Conservation (phyloP, 192 early-diverging fungal species). For the Phlyctochytrium bullatum region DNA sequence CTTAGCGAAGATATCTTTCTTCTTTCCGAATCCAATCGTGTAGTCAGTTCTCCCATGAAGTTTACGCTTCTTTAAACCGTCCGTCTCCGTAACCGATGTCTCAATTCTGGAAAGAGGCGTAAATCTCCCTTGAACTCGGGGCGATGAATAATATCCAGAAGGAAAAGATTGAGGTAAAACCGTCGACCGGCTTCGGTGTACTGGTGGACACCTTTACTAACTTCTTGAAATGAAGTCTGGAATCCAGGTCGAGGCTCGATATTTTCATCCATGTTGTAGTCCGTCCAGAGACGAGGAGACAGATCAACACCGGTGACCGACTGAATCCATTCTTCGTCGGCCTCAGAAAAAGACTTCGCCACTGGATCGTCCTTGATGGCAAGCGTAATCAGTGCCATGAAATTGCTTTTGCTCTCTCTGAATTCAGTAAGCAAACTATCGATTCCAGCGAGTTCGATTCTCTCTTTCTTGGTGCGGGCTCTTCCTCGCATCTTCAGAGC, state of each 20-base stretch:
- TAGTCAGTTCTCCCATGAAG: conserved; percentile 22
- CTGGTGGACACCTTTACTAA: conserved; percentile 11
- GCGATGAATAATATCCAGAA: too few relatives aligned
- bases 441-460: conserved; percentile 19
- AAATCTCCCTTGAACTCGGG: conserved; percentile 22
- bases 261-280: conserved; percentile 10
- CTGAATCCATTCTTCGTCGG: conserved; percentile 19
- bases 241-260: conserved; percentile 12
- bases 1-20: conserved; percentile 24
- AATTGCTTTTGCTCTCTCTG: conserved; percentile 1
- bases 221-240: conserved; percentile 4
- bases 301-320: conserved; percentile 18
- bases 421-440: conserved; percentile 23
- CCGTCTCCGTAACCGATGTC: conserved; percentile 8
- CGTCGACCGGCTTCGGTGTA: too few relatives aligned
- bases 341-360: conserved; percentile 14
- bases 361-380: conserved; percentile 14
- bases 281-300: background rate
- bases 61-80: conserved; percentile 31
- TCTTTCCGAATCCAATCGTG: conserved; percentile 27
- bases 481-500: conserved; percentile 18
- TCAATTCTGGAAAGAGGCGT: conserved; percentile 31
- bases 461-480: conserved; percentile 21
- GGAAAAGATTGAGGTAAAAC: too few relatives aligned
- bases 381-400: too few relatives aligned